Evolutionary conservation across 2,329 filamentous ascomycete genomes (phyloP).

Genomic region (Volutella citrinella): DNA sequence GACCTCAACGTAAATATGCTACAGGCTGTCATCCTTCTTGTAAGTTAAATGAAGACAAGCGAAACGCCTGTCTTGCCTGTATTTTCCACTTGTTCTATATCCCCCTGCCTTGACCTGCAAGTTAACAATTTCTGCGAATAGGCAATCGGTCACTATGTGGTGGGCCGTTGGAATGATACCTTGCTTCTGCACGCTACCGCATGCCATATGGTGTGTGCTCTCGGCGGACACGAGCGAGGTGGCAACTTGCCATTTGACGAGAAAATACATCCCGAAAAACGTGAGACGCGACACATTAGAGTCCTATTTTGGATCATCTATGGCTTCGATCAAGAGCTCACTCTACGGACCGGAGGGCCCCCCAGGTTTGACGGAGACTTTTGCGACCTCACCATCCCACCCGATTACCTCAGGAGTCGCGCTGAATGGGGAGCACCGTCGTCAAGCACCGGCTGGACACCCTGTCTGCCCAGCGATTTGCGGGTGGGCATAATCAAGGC

Average conservation of each 20-base stretch:
- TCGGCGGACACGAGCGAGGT: conserved; percentile 49
- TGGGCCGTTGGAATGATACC: no score
- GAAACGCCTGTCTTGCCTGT: no score
- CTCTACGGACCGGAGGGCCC: conserved; percentile 49
- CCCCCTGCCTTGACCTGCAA: conserved; percentile 39
- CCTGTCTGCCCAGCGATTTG: no score
- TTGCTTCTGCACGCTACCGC: conserved; percentile 41
- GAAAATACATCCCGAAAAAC: conserved; percentile 13
- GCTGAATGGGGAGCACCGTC: no score
- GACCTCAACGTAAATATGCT: conserved; percentile 41
- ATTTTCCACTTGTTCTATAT: neutral
- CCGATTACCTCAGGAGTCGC: conserved; percentile 26
- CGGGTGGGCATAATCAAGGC: no score
- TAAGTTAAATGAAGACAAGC: conserved; percentile 28
- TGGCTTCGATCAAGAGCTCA: conserved; percentile 51
- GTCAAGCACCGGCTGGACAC: no score
- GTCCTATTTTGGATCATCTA: conserved; percentile 53
- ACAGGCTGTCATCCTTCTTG: conserved; percentile 45
- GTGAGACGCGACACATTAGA: conserved; percentile 31
- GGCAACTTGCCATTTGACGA: conserved; percentile 14
- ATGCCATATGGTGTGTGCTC: conserved; percentile 44
- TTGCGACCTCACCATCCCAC: conserved; percentile 32
- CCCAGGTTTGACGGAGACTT: conserved; percentile 30
- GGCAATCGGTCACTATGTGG: conserved; percentile 41
- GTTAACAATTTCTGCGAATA: conserved; percentile 41